Conservation (phyloP, 2,329 filamentous ascomycete genomes). For the Colletotrichum sp. region DNA sequence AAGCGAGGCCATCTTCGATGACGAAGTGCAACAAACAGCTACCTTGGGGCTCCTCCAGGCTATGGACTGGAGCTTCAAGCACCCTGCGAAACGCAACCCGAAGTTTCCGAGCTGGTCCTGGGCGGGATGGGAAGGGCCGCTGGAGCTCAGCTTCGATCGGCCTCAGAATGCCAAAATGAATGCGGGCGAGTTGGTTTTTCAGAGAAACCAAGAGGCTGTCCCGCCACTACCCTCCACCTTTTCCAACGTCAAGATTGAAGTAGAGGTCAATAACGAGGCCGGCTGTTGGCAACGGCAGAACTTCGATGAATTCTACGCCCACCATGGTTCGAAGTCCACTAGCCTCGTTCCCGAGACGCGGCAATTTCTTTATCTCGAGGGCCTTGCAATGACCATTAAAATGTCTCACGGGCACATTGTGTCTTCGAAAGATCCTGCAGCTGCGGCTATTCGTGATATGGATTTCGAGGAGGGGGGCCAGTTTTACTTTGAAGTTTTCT, state of each 20-base stretch:
- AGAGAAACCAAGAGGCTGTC: neutral
- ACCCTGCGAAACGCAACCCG: neutral
- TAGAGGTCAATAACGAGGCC: neutral
- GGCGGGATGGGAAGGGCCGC: neutral
- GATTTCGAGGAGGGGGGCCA: neutral
- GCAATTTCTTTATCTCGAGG: neutral
- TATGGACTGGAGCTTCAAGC: neutral
- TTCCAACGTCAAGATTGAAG: neutral
- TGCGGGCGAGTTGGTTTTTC: neutral
- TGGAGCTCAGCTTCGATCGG: neutral
- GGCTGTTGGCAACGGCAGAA: neutral
- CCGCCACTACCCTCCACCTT: neutral
- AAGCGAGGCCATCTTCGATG: neutral
- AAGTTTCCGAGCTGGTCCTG: neutral
- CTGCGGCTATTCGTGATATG: neutral
- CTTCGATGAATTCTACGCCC: neutral
- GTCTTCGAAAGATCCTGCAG: neutral
- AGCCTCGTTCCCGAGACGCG: neutral
- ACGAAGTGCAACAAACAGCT: neutral
- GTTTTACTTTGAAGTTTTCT: neutral
- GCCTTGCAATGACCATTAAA: neutral
- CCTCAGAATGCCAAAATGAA: neutral
- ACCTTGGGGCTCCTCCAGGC: neutral
- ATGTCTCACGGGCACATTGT: neutral
- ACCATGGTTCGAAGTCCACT: neutral